Base-by-base conservation (phyloP, 176 grass and related monocot species). In the Lolium rigidum region DNA sequence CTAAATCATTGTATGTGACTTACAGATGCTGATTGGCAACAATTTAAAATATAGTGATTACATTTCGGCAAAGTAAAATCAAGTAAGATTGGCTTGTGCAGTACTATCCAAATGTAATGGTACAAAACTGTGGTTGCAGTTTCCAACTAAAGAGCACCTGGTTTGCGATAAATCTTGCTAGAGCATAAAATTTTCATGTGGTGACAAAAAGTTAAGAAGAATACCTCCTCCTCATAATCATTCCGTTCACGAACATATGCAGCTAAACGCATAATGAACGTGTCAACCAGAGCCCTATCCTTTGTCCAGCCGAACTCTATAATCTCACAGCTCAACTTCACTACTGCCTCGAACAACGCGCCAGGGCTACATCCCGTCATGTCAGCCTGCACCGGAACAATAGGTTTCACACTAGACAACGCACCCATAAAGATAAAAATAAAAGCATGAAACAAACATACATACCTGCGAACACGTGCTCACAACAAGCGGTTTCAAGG, bases 261-360 rank as follows among this genome's bases (percentile, higher is more conserved):
- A 92, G 97, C 97, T 83, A 98, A 70, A 48, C 97, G 91, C 97
- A 98, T 98, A 77, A 98, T 86, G 76, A 96, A 98, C 68, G 97
- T 98, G 87, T 98, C 97, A 73, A 98, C 97, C 80, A 98, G 94
- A 88, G 93, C 92, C 82, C 97, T 92, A 88, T 98, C 97, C 76
- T 98, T 98, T 70, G 88, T 95, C 97, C 97, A 98, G 24, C 97
- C 97, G 82, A 98, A 98, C 89, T 98, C 97, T 84, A 98, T 98
- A 83, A 98, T 96, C 89, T 96, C 94, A 89, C 97, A 98, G 79
- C 97, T 95, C 82, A 98, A 86, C 82, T 96, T 96, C 75, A 89
- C 95, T 17, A 98, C 93, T 62, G 94, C 84, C 55, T 95, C 90
- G 44, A 98, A 98, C 92, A 98, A 91, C 75, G 90, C 77, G 18